Conservation (phyloP, 345 rosid genomes). For the Lagerstroemia speciosa region DNA sequence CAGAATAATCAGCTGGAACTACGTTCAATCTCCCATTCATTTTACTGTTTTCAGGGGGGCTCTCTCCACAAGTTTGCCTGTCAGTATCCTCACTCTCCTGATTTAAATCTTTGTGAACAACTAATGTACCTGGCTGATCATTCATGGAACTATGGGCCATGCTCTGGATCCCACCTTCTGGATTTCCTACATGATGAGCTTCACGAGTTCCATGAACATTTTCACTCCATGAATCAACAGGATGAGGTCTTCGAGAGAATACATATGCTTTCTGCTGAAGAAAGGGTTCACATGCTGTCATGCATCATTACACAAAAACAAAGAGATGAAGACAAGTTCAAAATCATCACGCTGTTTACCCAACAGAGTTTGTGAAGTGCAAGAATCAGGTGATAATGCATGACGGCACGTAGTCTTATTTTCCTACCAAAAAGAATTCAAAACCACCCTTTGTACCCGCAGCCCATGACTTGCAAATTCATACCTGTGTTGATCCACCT, state of each 20-base stretch:
- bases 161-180: slow-evolving; percentile 26
- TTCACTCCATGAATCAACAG: slow-evolving; percentile 28
- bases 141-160: slow-evolving; percentile 18
- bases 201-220: slow-evolving; percentile 26
- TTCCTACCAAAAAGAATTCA: not conserved
- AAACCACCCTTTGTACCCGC: not conserved
- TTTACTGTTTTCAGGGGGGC: slow-evolving; percentile 29
- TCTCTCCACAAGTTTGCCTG: slow-evolving; percentile 24
- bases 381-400: not conserved
- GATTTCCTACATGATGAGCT: slow-evolving; percentile 28
- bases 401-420: not conserved
- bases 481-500: not conserved
- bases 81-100: slow-evolving; percentile 34
- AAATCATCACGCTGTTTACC: not conserved
- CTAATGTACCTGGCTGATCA: slow-evolving; percentile 32
- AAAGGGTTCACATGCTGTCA: slow-evolving; percentile 1
- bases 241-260: slow-evolving; percentile 29
- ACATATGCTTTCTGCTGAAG: slow-evolving; percentile 35
- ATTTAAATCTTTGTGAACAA: slow-evolving; percentile 34
- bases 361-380: not conserved
- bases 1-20: slow-evolving; percentile 23
- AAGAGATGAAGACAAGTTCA: not conserved
- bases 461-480: not conserved
- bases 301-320: not conserved
- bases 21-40: slow-evolving; percentile 46